Conservation (phyloP, 768 basidiomycete species). For the Suillus subluteus region DNA sequence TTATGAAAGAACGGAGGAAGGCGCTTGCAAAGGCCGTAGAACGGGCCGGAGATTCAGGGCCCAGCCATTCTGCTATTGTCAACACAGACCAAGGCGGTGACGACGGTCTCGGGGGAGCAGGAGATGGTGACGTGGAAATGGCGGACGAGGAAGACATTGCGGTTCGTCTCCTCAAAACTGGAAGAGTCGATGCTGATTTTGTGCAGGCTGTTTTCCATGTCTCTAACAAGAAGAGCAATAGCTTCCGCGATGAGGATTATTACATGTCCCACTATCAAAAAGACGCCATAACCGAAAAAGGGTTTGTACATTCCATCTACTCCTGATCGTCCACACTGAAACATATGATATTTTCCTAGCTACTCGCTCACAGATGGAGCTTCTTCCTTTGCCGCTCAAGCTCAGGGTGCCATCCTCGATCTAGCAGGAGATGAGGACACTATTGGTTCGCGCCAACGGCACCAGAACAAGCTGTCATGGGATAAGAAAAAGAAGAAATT, state of each 20-base stretch:
- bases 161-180: constrained; percentile 41
- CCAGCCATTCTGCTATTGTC: constrained; percentile 33
- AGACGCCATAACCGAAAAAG: constrained; percentile 85
- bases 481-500: constrained; percentile 97
- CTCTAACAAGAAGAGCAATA: constrained; percentile 47
- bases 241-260: constrained; percentile 80
- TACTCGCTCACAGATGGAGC: constrained; percentile 91
- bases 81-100: constrained; percentile 39
- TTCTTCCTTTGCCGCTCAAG: constrained; percentile 84
- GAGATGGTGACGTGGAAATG: constrained; percentile 56
- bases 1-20: constrained; percentile 90
- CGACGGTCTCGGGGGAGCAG: constrained; percentile 28
- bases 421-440: constrained; percentile 77
- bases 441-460: constrained; percentile 59
- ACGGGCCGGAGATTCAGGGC: constrained; percentile 41
- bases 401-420: constrained; percentile 79
- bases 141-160: constrained; percentile 79
- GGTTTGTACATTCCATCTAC: constrained; percentile 53
- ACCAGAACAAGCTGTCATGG: constrained; percentile 68
- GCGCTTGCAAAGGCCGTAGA: constrained; percentile 68
- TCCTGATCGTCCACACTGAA: background rate
- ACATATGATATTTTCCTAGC: constrained; percentile 40
- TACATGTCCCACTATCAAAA: constrained; percentile 94
- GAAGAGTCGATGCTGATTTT: constrained; percentile 13
- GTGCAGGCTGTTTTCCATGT: constrained; percentile 69